Evolutionary conservation across 2,329 filamentous ascomycete genomes (phyloP), one percentile per base, ranked within the genome.

Genomic region (Alternaria dauci): DNA sequence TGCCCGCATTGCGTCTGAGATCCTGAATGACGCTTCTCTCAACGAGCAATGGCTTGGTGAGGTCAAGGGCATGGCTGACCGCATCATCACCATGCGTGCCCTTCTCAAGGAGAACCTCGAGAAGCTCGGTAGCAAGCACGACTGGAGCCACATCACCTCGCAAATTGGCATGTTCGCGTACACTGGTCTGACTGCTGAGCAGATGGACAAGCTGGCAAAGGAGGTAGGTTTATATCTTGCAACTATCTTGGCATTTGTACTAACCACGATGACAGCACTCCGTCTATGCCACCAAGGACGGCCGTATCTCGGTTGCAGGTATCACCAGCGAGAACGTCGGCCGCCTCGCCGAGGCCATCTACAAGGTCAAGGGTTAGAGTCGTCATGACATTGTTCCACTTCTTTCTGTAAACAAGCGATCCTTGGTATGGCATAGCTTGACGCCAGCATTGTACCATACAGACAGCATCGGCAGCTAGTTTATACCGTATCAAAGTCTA

Each of bases 91-190:
- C 81, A 99, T 99, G 95, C 92, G 95, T 73, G 89, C 92, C 63
- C 88, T 97, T 56, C 89, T 99, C 78, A 96, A 95, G 87, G 88
- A 93, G 74, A 96, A 98, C 85, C 89, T 99, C 57, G 92, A 97
- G 88, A 90, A 91, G 82, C 88, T 97, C 65, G 94, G 94, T 78
- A 95, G 91, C 85, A 93, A 93, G 87, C 93, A 96, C 82, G 92
- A 98, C 85, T 99, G 95, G 95, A 92, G 90, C 80, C 95, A 99
- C 86, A 99, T 99, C 83, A 98, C 95, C 71, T 94, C 87, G 82
- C 78, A 87, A 88, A 99, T 99, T 76, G 95, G 95, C 84, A 99
- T 99, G 95, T 99, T 99, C 78, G 94, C 95, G 72, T 99, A 96
- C 87, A 99, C 95, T 53, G 95, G 95, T 64, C 85, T 99, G 75